Evolutionary conservation across 2,329 filamentous ascomycete genomes (phyloP), one percentile per base, ranked within the genome.

Genomic region (Tolypocladium paradoxum): DNA sequence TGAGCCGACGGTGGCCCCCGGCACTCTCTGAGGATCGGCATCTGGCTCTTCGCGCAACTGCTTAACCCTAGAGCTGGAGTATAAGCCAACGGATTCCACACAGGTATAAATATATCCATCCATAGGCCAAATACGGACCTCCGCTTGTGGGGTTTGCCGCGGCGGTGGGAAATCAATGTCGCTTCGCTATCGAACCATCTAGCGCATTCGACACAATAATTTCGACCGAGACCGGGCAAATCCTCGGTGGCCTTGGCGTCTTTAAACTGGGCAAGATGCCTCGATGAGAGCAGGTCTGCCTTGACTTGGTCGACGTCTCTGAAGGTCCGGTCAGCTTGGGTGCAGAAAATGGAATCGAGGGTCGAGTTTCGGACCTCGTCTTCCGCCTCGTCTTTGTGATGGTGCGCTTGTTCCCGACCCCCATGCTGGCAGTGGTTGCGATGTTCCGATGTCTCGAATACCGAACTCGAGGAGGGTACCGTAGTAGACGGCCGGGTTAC

Each of bases 241-340:
- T 97, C 93, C 66, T 97, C 92, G 24, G 80, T 73, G 6, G 86
- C 82, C 66, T 96, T 95, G 45, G 84, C 82, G 49, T 83, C 79
- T 66, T 90, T 87, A 76, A 85, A 90, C 59, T 88, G 82, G 48
- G 82, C 74, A 35, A 99, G 82, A 65, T 97, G 91, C 67, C 85
- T 87, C 22, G 88, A 80, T 34, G 85, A 87, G 58, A 78, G 75
- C 53, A 96, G 72, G 69, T 99, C 93, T 59, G 84, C 82, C 65
- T 91, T 84, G 70, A 97, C 83, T 73, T 97, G 91, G 70, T 99
- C 93, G 64, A 96, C 78, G 70, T 95, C 92, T 70, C 93, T 93
- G 64, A 63, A n/a, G 12, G 20, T n/a, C 20, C 16, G 33, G 51
- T 53, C 36, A 53, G 47, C 35, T 47, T 31, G 27, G 24, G 24